Conservation (phyloP, 202 grass and related monocot species). For the Schoenoplectus tabernaemontani region DNA sequence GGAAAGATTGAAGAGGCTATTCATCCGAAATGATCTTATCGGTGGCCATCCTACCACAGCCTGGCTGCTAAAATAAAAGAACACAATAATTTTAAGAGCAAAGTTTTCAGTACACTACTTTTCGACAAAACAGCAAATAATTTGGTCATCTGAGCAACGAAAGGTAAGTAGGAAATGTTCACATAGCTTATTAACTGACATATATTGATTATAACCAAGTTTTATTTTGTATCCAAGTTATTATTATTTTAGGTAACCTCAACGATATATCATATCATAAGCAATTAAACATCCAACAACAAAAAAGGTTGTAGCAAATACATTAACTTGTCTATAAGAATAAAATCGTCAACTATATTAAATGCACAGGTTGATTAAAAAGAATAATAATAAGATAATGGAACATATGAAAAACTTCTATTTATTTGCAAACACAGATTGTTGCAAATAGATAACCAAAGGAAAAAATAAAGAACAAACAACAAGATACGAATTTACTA, state of each 20-base stretch:
- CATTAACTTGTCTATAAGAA: not conserved
- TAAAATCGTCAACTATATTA: not conserved
- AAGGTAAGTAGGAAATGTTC: not conserved
- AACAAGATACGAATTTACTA: too few species aligned
- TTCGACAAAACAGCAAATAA: not conserved
- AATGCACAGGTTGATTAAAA: not conserved
- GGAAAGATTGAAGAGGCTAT: conserved; percentile 35
- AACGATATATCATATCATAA: not conserved
- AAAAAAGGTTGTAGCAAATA: too few species aligned
- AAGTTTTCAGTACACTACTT: not conserved
- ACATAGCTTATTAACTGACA: not conserved
- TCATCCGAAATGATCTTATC: conserved; percentile 31
- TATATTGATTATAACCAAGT: not conserved
- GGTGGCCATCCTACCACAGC: conserved; percentile 44
- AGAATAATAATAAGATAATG: not conserved
- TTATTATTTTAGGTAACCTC: not conserved
- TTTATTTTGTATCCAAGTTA: not conserved
- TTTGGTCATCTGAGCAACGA: not conserved
- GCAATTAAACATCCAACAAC: too few species aligned
- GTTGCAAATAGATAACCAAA: too few species aligned
- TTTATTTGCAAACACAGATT: too few species aligned
- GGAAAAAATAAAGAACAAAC: too few species aligned
- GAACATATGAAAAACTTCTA: not conserved
- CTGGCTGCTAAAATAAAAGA: conserved; percentile 28
- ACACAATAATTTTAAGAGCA: not conserved